Evolutionary conservation across 352 stramenopile genomes (phyloP).

Genomic region (Phytophthora litchii): DNA sequence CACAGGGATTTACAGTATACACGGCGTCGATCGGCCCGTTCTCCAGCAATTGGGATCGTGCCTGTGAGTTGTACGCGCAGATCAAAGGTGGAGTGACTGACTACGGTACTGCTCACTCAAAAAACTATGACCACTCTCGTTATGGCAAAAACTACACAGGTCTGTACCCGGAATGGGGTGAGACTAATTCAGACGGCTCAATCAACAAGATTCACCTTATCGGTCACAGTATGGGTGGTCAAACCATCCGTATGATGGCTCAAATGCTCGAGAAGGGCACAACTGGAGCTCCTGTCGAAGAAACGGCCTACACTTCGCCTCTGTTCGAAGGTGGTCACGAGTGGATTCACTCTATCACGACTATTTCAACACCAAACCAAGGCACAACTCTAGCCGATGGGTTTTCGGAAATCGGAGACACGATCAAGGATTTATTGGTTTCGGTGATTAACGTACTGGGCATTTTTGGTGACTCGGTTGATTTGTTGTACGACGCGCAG

Average conservation of each 20-base stretch:
- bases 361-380: constrained; percentile 62
- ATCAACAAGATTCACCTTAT: constrained; percentile 74
- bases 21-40: constrained; percentile 57
- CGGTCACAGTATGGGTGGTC: constrained; percentile 78
- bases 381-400: constrained; percentile 54
- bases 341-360: constrained; percentile 74
- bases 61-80: constrained; percentile 63
- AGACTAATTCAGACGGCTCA: constrained; percentile 42
- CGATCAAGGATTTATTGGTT: constrained; percentile 45
- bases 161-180: constrained; percentile 65
- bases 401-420: constrained; percentile 43
- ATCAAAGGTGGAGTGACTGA: constrained; percentile 59
- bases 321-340: constrained; percentile 59
- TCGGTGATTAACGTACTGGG: constrained; percentile 40
- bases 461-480: constrained; percentile 33
- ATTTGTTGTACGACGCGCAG: constrained; percentile 53
- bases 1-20: constrained; percentile 51
- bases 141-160: constrained; percentile 52
- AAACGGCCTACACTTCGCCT: constrained; percentile 31
- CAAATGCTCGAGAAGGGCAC: constrained; percentile 65
- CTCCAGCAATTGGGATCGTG: constrained; percentile 70
- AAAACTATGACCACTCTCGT: constrained; percentile 38
- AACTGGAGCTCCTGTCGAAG: constrained; percentile 40
- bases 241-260: constrained; percentile 73
- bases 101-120: constrained; percentile 52